Evolutionary conservation across 129 eudicot genomes (phyloP), one percentile per base, ranked within the genome.

Genomic region (Arctium lappa): DNA sequence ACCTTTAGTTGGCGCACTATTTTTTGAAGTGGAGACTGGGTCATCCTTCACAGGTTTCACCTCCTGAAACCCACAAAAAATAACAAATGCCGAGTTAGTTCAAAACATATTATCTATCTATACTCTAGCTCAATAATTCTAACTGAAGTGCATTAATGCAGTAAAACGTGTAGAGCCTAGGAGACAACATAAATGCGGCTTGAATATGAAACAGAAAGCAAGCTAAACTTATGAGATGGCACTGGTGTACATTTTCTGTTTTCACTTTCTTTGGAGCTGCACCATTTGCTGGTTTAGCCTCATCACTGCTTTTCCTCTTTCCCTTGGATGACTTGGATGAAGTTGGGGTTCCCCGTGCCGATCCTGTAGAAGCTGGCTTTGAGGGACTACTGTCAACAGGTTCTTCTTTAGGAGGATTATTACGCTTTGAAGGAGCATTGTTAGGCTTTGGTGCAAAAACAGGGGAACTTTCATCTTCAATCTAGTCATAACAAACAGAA

Each of bases 401-500:
- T 86, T 95, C 99, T 80, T 95, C 98, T 91, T 95, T 95, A 62
- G 82, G 89, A 34, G 86, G 81, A 82, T 89, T 97, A 84, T 86
- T 94, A 73, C 87, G 80, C 72, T 84, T 88, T 44, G 87, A 83
- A 77, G 82, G 48, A 56, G 46, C 79, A 66, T 65, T 84, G 50
- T 33, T 84, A 16, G 85, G 36, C 87, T 89, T 93, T 70, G 95
- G 98, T 85, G 97, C 92, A 50, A 91, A 88, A 69, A 95, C 98
- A 80, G 98, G 98, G 53, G 99, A 93, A 75, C 89, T 85, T 76
- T 94, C 97, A 82, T 95, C 99, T 79, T 95, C 99, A 74, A 81
- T 79, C 98, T 91, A 85, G 38, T 68, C 71, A 75, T 70, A 70
- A 69, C 79, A 75, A 37, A 56, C 68, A 34, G 36, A 73, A 81